Evolutionary conservation across 192 early-diverging fungal species (phyloP).

Genomic region (Radiomyces spectabilis): DNA sequence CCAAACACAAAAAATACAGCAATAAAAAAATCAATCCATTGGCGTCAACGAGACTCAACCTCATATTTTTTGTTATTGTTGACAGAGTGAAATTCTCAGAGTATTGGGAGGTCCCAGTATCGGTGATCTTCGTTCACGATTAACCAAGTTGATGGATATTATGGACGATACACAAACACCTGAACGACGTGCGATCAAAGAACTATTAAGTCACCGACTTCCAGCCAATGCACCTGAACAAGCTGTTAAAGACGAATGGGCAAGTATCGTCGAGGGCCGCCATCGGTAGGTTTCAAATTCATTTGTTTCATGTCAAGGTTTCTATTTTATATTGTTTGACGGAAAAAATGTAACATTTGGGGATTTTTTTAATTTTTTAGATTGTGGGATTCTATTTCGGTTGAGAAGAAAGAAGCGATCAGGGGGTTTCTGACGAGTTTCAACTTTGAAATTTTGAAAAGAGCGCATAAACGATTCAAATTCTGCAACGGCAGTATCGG

Average conservation of each 20-base stretch:
- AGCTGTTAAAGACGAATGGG: slow-evolving; percentile 68
- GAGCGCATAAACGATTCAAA: slow-evolving; percentile 56
- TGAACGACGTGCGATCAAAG: slow-evolving; percentile 55
- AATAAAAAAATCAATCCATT: not conserved
- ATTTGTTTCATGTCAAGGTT: not conserved
- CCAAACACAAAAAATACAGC: slow-evolving; percentile 24
- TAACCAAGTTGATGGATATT: slow-evolving; percentile 60
- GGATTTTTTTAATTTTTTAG: slow-evolving; percentile 12
- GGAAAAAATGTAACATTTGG: not conserved
- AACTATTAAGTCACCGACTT: slow-evolving; percentile 64
- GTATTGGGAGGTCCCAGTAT: slow-evolving; percentile 71
- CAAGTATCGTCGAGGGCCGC: slow-evolving; percentile 61
- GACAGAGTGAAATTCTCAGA: slow-evolving; percentile 56
- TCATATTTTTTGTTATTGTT: slow-evolving; percentile 17
- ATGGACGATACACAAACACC: slow-evolving; percentile 24
- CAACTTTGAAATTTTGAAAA: slow-evolving; percentile 54
- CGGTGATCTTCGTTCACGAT: slow-evolving; percentile 62
- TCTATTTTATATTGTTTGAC: not conserved
- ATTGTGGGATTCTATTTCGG: slow-evolving; percentile 42
- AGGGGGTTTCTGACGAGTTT: slow-evolving; percentile 66
- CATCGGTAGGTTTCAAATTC: slow-evolving; percentile 41
- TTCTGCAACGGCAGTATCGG: slow-evolving; percentile 70
- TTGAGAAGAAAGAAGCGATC: slow-evolving; percentile 57
- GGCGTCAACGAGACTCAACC: not conserved
- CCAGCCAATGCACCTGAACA: slow-evolving; percentile 40